A percentile compares a stretch with the other conserved stretches of the same genome.
These are phyloP conservation scores for Stylonectria norvegica DNA, from an alignment of 2,329 filamentous ascomycete genomes.

Conservation along the genomic window DNA sequence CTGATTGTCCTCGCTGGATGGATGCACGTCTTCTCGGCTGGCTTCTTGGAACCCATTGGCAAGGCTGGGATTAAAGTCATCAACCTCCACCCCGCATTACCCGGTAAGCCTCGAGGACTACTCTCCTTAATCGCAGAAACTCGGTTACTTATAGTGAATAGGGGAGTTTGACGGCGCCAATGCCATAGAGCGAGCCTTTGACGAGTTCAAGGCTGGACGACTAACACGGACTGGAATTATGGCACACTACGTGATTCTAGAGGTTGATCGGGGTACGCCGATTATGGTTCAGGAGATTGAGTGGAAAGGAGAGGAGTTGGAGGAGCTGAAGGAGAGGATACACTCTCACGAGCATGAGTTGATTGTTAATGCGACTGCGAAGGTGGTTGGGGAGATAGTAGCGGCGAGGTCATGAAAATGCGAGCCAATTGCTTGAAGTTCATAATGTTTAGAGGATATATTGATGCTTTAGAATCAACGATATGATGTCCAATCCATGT, in stretches of 20 bases:
- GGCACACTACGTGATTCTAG: constrained; percentile 78
- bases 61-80: constrained; percentile 65
- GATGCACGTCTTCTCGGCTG: constrained; percentile 75
- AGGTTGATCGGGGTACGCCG: constrained; percentile 77
- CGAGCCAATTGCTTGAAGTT: no score
- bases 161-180: constrained; percentile 72
- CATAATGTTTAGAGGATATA: no score
- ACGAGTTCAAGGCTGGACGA: constrained; percentile 62
- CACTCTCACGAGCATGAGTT: constrained; percentile 73
- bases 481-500: no score
- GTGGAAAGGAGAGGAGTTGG: constrained; percentile 60
- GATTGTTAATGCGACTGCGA: constrained; percentile 70
- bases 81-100: constrained; percentile 76
- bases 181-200: constrained; percentile 75
- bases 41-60: constrained; percentile 67
- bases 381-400: constrained; percentile 42
- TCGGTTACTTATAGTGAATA: constrained; percentile 21
- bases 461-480: no score
- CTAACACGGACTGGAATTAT: constrained; percentile 80
- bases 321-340: constrained; percentile 67
- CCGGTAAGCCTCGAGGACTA: constrained; percentile 42
- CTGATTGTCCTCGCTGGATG: constrained; percentile 80
- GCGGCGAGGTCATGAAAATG: no score
- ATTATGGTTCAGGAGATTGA: constrained; percentile 69
- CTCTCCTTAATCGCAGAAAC: no score